Conservation (phyloP, 2,329 filamentous ascomycete species). For the Cladophialophora carrionii region DNA sequence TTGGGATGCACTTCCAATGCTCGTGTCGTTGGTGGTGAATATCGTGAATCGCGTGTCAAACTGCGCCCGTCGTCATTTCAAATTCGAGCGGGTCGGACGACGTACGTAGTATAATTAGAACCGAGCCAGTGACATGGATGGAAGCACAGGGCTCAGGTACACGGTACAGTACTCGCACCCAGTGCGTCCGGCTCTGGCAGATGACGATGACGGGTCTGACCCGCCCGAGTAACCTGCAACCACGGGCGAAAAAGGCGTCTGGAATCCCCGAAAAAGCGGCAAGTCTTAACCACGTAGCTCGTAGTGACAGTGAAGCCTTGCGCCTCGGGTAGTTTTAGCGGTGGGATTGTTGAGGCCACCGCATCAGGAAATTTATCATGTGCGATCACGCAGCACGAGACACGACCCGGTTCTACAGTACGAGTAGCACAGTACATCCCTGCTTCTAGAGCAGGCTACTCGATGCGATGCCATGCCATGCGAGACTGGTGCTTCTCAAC, state of each 20-base stretch:
- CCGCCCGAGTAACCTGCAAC: not conserved
- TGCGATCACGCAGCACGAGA: not conserved
- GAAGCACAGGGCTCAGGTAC: not conserved
- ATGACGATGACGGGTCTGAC: not conserved
- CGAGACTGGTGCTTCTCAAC: not conserved
- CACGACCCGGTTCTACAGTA: not conserved
- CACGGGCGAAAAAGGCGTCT: not conserved
- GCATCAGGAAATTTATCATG: not conserved
- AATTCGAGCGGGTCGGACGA: not conserved
- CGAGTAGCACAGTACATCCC: not conserved
- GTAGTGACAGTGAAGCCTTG: not conserved
- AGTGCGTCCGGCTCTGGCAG: not conserved
- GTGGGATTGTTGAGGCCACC: not conserved
- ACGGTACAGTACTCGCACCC: too few relatives aligned
- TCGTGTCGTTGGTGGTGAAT: not conserved
- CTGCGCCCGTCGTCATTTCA: not conserved
- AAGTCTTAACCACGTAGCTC: not conserved
- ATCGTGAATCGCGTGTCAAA: not conserved
- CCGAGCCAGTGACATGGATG: conserved; percentile 1
- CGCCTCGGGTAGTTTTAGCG: not conserved
- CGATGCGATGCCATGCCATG: conserved; percentile 5
- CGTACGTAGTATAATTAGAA: not conserved
- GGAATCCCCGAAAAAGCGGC: not conserved
- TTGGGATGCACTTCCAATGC: not conserved
- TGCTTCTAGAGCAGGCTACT: not conserved